Base-by-base conservation (phyloP, 2,329 filamentous ascomycete species). In the Stemphylium lycopersici region DNA sequence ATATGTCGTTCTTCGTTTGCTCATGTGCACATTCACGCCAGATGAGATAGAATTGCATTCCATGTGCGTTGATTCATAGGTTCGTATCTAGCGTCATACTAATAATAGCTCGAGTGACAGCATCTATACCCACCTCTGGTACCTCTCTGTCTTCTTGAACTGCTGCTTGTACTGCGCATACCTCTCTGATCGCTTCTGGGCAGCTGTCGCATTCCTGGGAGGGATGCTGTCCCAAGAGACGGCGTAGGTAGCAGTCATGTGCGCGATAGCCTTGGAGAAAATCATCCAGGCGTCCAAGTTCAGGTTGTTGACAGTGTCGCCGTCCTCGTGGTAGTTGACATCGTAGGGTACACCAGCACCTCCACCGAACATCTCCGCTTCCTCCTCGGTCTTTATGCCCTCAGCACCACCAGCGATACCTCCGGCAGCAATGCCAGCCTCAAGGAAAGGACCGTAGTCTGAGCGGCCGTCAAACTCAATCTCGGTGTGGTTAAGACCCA, bases 331-430 rank as follows among this genome's bases (percentile, higher is more conserved):
- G 58, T 78, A 77, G 53, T 76, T 72, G 3, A 58, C 52, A 48
- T 76, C 72, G 18, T 58, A 63, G 8, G 63, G 52, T 24, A 68
- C 66, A 4, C 71, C 72, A 1, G 67, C 73, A 13, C 44, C 85
- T 33, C 90, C 90, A n/a, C 90, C 90, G 70, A 91, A 93, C 75
- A 85, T 76, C 36, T 77, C 78, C 2, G 76, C 83, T 69, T 93
- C 87, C 31, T 85, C 81, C 44, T 81, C 76, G 0, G 88, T 91
- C 83, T 92, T 93, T 76, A 90, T 73, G 11, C 84, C 88, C 74
- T 93, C 90, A 1, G 90, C 90, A 34, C 90, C 90, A 2, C 90
- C 91, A 49, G 89, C 89, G 56, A 93, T 85, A 26, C 90, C 90
- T 20, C 90, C 89, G 1, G 85, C 85, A 0, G 90, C 88, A 37